Percentiles rank a stretch among this genome's conserved stretches.
Conservation (phyloP, 2,329 filamentous ascomycete species). For the Kalmusia sp. region DNA sequence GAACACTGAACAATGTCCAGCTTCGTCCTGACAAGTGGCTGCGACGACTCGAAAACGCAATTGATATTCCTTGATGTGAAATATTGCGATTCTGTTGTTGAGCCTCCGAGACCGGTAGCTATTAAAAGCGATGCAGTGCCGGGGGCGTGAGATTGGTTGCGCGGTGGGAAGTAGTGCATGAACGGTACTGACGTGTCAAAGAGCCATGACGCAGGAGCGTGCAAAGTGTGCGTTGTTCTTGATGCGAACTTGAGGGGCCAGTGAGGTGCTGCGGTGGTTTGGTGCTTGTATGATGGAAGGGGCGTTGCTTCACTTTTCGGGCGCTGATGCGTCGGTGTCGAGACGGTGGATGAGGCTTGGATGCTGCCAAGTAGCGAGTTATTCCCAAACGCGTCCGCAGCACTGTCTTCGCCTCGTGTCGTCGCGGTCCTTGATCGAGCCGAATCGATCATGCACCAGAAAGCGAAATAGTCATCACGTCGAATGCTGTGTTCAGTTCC, state of each 20-base stretch:
- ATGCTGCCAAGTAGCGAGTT: not conserved
- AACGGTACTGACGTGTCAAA: conserved; percentile 45
- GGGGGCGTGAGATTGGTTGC: conserved; percentile 1
- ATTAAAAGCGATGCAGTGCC: not conserved
- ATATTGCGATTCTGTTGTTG: not conserved
- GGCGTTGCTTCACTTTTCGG: conserved; percentile 30
- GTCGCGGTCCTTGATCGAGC: too few species aligned
- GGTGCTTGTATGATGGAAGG: conserved; percentile 6
- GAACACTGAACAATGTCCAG: not conserved
- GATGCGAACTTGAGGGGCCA: conserved; percentile 34
- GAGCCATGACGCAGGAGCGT: conserved; percentile 16
- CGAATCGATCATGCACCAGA: not conserved
- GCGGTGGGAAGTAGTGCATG: conserved; percentile 25
- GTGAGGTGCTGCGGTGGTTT: conserved; percentile 23
- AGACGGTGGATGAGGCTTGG: not conserved
- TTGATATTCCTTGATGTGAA: not conserved
- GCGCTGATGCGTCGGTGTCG: conserved; percentile 9
- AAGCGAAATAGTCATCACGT: not conserved
- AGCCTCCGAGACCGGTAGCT: not conserved
- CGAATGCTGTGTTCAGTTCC: not conserved
- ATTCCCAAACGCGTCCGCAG: too few species aligned
- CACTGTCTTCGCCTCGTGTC: too few species aligned
- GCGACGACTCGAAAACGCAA: not conserved
- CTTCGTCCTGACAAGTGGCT: not conserved
- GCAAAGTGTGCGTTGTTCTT: conserved; percentile 11